Conservation (phyloP, 768 basidiomycete species). For the Cubamyces sp. region DNA sequence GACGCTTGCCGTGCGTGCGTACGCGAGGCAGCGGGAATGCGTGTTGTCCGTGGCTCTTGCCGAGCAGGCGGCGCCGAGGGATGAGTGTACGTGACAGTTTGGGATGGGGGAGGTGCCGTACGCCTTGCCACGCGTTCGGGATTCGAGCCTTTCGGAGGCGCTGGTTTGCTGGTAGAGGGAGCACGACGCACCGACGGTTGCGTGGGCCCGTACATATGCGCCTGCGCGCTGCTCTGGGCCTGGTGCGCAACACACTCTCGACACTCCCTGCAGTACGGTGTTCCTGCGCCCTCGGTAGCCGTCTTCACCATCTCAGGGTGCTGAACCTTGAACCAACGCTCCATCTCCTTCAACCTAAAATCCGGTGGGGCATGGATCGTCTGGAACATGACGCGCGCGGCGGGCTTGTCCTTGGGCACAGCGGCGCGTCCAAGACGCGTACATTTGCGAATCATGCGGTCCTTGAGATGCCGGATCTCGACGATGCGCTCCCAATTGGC, state of each 20-base stretch:
- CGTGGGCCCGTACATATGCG: conserved; percentile 7
- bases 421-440: conserved; percentile 60
- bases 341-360: conserved; percentile 79
- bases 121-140: conserved; percentile 28
- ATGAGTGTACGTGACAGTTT: conserved; percentile 22
- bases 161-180: conserved; percentile 14
- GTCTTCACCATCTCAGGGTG: conserved; percentile 24
- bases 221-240: conserved; percentile 16
- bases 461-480: conserved; percentile 77
- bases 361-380: conserved; percentile 71
- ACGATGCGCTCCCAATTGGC: conserved; percentile 72
- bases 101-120: conserved; percentile 18
- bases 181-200: conserved; percentile 18
- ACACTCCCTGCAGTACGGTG: conserved; percentile 30
- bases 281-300: conserved; percentile 1
- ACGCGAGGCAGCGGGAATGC: conserved; percentile 22
- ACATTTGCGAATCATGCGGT: conserved; percentile 82
- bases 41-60: conserved; percentile 14
- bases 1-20: conserved; percentile 23
- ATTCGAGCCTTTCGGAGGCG: background rate
- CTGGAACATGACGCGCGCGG: conserved; percentile 55
- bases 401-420: conserved; percentile 42
- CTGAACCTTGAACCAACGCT: conserved; percentile 71
- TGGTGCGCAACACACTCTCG: conserved; percentile 24
- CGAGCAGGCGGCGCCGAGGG: conserved; percentile 9